These are phyloP conservation scores for Colletotrichum kahawae DNA, from an alignment of 2,329 filamentous ascomycete genomes.

Conservation along the genomic window DNA sequence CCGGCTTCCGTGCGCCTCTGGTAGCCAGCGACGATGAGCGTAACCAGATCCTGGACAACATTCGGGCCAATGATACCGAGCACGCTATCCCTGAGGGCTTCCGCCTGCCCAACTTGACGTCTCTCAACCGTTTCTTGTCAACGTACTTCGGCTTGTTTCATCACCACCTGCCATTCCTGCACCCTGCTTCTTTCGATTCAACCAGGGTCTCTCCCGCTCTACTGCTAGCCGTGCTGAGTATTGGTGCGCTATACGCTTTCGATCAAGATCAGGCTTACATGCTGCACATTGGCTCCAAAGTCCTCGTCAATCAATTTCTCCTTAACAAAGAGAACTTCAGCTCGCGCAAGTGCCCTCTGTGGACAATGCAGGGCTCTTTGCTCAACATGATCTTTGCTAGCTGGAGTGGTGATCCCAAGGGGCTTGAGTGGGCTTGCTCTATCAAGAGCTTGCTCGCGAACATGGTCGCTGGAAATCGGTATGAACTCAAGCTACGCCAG, in stretches of 20 bases:
- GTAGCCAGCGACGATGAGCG: slow-evolving; percentile 85
- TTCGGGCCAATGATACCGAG: slow-evolving; percentile 80
- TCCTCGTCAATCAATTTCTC: slow-evolving; percentile 94
- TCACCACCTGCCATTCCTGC: slow-evolving; percentile 93
- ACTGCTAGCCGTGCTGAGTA: slow-evolving; percentile 88
- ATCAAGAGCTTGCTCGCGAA: slow-evolving; percentile 98
- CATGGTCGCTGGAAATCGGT: slow-evolving; percentile 97
- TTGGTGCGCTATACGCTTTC: slow-evolving; percentile 95
- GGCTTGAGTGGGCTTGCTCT: slow-evolving; percentile 97
- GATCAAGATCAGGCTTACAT: slow-evolving; percentile 97
- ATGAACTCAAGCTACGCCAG: slow-evolving; percentile 91
- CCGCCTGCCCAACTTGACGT: slow-evolving; percentile 79
- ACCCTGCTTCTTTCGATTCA: slow-evolving; percentile 88
- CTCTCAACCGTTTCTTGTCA: slow-evolving; percentile 89
- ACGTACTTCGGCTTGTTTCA: slow-evolving; percentile 98
- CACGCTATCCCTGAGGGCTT: slow-evolving; percentile 87
- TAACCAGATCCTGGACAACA: slow-evolving; percentile 83
- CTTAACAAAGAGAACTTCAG: slow-evolving; percentile 99
- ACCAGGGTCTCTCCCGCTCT: slow-evolving; percentile 81
- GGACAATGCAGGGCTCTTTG: slow-evolving; percentile 97
- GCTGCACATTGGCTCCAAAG: slow-evolving; percentile 96
- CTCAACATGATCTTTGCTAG: slow-evolving; percentile 99
- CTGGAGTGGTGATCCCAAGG: slow-evolving; percentile 98
- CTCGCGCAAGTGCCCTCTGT: slow-evolving; percentile 94
- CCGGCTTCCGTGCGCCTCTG: slow-evolving; percentile 75